Percentiles rank a stretch among this genome's conserved stretches.
phyloP scores from a whole-genome alignment of 148 eudicot genomes.

The Vaccinium corymbosum region DNA sequence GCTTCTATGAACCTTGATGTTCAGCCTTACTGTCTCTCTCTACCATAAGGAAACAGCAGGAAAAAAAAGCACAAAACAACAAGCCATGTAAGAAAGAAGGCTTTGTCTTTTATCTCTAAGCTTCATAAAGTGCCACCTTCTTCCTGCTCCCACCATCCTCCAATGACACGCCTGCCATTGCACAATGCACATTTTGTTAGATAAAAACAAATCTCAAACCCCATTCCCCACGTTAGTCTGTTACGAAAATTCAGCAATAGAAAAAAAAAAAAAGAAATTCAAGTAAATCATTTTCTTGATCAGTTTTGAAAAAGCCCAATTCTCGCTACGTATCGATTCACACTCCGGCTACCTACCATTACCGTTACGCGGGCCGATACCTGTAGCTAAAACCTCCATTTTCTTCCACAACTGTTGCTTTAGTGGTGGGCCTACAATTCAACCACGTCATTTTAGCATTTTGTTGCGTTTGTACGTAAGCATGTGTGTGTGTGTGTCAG shows the following conservation, averaged over 20 bases:
- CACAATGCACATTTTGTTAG: neutral
- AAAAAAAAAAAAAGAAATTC: neutral
- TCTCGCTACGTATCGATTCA: too few species aligned
- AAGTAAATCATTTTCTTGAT: too few species aligned
- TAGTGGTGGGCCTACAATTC: neutral
- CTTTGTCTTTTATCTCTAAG: conserved; percentile 10
- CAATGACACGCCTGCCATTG: conserved; percentile 14
- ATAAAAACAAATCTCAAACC: neutral
- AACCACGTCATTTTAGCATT: neutral
- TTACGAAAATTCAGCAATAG: neutral
- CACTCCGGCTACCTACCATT: too few species aligned
- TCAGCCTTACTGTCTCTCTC: too few species aligned
- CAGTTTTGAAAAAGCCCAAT: too few species aligned
- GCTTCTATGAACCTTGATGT: neutral
- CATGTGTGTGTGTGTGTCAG: neutral
- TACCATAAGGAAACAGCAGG: neutral
- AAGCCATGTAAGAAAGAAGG: neutral
- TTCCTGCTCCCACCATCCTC: conserved; percentile 4
- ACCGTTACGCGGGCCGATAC: too few species aligned
- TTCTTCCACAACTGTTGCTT: too few species aligned
- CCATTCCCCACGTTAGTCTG: neutral
- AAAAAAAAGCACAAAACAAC: neutral
- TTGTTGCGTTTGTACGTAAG: neutral
- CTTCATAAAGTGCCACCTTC: conserved; percentile 21
- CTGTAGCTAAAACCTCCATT: too few species aligned